phyloP scores from a whole-genome alignment of 768 basidiomycete species.

The Auricularia heimuer region DNA sequence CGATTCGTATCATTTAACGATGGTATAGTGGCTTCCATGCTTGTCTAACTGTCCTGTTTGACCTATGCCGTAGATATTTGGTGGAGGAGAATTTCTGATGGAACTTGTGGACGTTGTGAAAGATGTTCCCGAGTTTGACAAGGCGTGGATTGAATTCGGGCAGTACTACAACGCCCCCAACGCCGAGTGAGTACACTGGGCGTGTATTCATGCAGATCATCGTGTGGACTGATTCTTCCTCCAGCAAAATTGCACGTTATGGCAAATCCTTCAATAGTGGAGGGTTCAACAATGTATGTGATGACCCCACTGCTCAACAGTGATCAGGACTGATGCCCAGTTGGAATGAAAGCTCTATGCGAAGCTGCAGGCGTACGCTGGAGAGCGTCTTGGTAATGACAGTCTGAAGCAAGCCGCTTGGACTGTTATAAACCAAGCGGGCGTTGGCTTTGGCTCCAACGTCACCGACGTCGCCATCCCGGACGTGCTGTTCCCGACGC shows the following conservation, averaged over 20 bases:
- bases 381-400: conserved; percentile 1
- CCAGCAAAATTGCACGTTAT: neutral
- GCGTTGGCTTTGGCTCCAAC: conserved; percentile 9
- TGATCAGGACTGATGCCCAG: neutral
- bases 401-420: conserved; percentile 4
- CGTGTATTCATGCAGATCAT: neutral
- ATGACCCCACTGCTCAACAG: neutral
- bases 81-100: neutral
- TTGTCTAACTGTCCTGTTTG: neutral
- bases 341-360: neutral
- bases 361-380: conserved; percentile 3
- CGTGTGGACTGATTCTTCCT: neutral
- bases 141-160: neutral
- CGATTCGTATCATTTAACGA: neutral
- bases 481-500: neutral
- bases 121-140: conserved; percentile 1
- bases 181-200: neutral
- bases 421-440: conserved; percentile 6
- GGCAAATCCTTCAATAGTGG: neutral
- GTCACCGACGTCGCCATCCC: neutral
- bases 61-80: neutral
- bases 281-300: neutral
- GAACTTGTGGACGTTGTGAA: neutral
- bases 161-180: conserved; percentile 1
- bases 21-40: neutral